Evolutionary conservation across 805 yeast species (phyloP).

Genomic region (Starmerella apicola): DNA sequence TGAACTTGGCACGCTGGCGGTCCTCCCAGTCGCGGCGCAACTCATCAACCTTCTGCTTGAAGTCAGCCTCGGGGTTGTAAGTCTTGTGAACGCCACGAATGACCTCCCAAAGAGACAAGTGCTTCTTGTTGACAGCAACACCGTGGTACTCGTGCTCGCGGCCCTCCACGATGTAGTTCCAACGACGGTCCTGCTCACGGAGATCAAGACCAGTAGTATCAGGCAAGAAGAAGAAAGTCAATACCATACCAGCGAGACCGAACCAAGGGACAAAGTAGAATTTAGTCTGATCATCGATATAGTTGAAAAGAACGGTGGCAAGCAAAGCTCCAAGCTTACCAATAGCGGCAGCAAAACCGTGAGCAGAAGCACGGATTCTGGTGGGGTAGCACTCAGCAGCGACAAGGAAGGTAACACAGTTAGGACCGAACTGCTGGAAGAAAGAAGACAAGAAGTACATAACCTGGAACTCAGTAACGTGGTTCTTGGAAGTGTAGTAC

Average conservation of each 20-base stretch:
- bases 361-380: constrained; percentile 52
- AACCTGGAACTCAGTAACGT: constrained; percentile 34
- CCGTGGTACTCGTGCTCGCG: constrained; percentile 31
- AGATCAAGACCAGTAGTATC: constrained; percentile 31
- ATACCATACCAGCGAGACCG: constrained; percentile 29
- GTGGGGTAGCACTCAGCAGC: constrained; percentile 61
- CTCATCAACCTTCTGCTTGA: constrained; percentile 30
- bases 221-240: constrained; percentile 28
- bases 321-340: constrained; percentile 56
- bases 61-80: constrained; percentile 30
- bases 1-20: constrained; percentile 24
- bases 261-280: constrained; percentile 32
- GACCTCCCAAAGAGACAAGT: constrained; percentile 29
- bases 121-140: constrained; percentile 29
- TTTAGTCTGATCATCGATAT: constrained; percentile 26
- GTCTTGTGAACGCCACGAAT: constrained; percentile 26
- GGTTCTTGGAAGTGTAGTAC: constrained; percentile 28
- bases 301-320: constrained; percentile 34
- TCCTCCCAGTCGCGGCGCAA: constrained; percentile 29
- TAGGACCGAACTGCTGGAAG: constrained; percentile 58
- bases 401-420: constrained; percentile 48
- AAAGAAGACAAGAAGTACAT: constrained; percentile 49
- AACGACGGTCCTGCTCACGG: constrained; percentile 30
- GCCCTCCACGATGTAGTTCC: constrained; percentile 27
- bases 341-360: constrained; percentile 51